Conservation (phyloP, 352 stramenopile genomes). For the Phytophthora aleatoria region DNA sequence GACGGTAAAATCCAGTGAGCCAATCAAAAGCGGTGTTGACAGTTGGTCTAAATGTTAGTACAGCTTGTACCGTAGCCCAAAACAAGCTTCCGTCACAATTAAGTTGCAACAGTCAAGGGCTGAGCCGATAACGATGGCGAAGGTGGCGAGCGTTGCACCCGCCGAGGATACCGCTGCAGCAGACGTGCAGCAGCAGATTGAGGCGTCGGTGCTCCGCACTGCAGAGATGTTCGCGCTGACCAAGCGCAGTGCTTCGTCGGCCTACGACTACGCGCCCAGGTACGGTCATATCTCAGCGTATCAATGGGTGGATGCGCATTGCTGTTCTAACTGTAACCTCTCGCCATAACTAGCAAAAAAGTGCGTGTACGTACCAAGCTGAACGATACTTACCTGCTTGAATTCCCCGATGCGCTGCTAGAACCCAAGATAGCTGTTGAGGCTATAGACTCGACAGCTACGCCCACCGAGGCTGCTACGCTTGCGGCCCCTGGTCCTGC, state of each 20-base stretch:
- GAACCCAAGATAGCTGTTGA: constrained; percentile 30
- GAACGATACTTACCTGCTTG: constrained; percentile 52
- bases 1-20: constrained; percentile 13
- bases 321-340: constrained; percentile 2
- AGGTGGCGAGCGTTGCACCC: constrained; percentile 7
- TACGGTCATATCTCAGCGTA: constrained; percentile 14
- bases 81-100: constrained; percentile 4
- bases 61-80: not conserved
- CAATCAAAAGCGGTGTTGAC: not conserved
- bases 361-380: constrained; percentile 73
- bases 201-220: constrained; percentile 66
- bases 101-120: no score
- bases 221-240: constrained; percentile 76
- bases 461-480: constrained; percentile 8
- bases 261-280: constrained; percentile 67
- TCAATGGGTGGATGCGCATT: constrained; percentile 1
- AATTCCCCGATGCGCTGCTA: constrained; percentile 62
- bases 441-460: constrained; percentile 8
- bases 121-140: constrained; percentile 5
- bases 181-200: constrained; percentile 48
- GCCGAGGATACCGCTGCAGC: constrained; percentile 3
- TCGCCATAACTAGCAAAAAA: constrained; percentile 57
- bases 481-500: constrained; percentile 1
- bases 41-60: not conserved
- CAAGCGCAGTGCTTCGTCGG: constrained; percentile 51